A percentile compares a stretch with the other conserved stretches of the same genome.
phyloP scores from a whole-genome alignment of 106 monocot genomes.

The Alisma plantagoaquatica region DNA sequence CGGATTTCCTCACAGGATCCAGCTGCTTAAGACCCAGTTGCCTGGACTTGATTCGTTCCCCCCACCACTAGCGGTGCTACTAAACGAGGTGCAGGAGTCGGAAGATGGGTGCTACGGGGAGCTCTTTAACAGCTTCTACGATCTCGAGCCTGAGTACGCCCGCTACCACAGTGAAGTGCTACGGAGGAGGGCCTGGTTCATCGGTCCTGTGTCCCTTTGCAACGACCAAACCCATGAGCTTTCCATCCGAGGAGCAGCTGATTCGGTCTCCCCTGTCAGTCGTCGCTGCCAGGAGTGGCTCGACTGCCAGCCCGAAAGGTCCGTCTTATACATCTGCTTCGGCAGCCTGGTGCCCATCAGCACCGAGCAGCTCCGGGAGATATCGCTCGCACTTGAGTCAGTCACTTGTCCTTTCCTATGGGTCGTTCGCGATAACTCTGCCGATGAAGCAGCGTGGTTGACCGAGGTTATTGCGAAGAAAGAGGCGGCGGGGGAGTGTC shows the following conservation, averaged over 20 bases:
- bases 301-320: slow-evolving; percentile 5
- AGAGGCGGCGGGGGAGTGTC: background rate
- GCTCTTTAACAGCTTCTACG: slow-evolving; percentile 7
- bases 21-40: no score
- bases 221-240: background rate
- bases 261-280: background rate
- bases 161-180: no score
- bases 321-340: slow-evolving; percentile 21
- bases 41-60: no score
- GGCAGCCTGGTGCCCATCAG: slow-evolving; percentile 8
- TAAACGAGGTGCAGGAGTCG: background rate
- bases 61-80: no score
- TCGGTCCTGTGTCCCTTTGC: slow-evolving; percentile 5
- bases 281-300: background rate
- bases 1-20: no score
- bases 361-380: slow-evolving; percentile 7
- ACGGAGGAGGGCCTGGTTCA: background rate
- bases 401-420: slow-evolving; percentile 19
- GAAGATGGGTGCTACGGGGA: background rate
- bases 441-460: background rate
- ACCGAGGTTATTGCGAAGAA: slow-evolving; percentile 3
- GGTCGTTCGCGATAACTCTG: no score
- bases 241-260: background rate
- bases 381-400: slow-evolving; percentile 12
- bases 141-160: slow-evolving; percentile 1